Evolutionary conservation across 2,329 filamentous ascomycete genomes (phyloP).

Genomic region (Juglanconis juglandina): DNA sequence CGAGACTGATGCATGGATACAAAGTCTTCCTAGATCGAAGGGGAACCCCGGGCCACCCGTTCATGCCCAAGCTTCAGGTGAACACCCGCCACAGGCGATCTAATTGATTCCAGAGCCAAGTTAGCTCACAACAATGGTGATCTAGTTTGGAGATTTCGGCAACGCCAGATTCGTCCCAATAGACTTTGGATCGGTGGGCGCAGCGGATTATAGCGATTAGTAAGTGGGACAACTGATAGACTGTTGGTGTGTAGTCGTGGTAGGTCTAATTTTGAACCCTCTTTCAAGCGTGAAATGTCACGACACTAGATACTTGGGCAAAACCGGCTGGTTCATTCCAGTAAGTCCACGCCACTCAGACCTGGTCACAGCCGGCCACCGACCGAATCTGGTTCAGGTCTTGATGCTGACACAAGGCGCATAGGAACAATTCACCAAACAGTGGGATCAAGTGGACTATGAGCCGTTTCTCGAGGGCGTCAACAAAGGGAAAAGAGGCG

Average conservation of each 20-base stretch:
- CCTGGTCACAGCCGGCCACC: no score
- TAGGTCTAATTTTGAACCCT: no score
- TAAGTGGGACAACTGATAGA: neutral
- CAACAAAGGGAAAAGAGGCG: neutral
- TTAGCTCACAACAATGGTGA: neutral
- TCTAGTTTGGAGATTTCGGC: neutral
- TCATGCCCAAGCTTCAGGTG: neutral
- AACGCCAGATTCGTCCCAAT: neutral
- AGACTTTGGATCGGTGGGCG: neutral
- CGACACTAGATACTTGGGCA: no score
- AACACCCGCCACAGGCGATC: no score
- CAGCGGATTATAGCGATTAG: neutral
- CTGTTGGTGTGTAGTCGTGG: no score
- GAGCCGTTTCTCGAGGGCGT: neutral
- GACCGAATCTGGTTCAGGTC: no score
- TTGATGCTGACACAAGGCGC: neutral
- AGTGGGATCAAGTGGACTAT: neutral
- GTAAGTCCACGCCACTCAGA: neutral
- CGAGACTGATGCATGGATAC: no score
- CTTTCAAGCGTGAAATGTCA: no score
- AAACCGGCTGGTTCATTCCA: neutral
- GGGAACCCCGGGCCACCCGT: neutral
- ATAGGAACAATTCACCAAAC: neutral
- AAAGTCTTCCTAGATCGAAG: neutral
- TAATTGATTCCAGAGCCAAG: no score